Evolutionary conservation across 495 filamentous ascomycete genomes (phyloP).

Genomic region (Lepidopterella palustris): DNA sequence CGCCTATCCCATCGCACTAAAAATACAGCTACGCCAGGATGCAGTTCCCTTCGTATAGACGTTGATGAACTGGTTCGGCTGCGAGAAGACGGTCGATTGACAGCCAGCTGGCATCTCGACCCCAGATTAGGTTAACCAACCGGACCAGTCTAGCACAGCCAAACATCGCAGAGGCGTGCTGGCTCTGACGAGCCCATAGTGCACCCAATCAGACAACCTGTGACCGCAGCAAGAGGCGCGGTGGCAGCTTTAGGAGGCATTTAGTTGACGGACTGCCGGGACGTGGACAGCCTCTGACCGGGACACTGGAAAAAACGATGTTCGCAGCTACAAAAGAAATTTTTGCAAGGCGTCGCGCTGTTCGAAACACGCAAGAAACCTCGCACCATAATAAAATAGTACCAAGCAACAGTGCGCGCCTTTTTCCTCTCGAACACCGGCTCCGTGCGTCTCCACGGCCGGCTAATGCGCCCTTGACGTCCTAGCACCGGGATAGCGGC

Average conservation of each 20-base stretch:
- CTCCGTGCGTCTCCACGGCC: constrained; percentile 24
- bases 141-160: constrained; percentile 14
- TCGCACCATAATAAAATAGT: too few relatives aligned
- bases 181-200: constrained; percentile 5
- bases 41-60: constrained; percentile 19
- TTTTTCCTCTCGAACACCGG: constrained; percentile 15
- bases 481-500: constrained; percentile 24
- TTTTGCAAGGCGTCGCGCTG: neutral
- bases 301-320: constrained; percentile 25
- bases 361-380: too few relatives aligned
- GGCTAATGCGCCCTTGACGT: constrained; percentile 27
- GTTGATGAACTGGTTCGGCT: constrained; percentile 29
- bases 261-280: constrained; percentile 19
- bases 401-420: too few relatives aligned
- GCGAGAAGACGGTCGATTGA: constrained; percentile 10
- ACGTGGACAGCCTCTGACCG: constrained; percentile 23
- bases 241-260: constrained; percentile 5
- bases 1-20: constrained; percentile 26
- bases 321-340: constrained; percentile 13
- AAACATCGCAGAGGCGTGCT: constrained; percentile 16
- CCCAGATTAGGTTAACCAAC: constrained; percentile 22
- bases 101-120: constrained; percentile 22
- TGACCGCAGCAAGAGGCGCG: constrained; percentile 15
- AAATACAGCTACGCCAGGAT: constrained; percentile 25
- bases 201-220: neutral